Evolutionary conservation across 768 basidiomycete species (phyloP).

Genomic region (Fomitopsis serialis): DNA sequence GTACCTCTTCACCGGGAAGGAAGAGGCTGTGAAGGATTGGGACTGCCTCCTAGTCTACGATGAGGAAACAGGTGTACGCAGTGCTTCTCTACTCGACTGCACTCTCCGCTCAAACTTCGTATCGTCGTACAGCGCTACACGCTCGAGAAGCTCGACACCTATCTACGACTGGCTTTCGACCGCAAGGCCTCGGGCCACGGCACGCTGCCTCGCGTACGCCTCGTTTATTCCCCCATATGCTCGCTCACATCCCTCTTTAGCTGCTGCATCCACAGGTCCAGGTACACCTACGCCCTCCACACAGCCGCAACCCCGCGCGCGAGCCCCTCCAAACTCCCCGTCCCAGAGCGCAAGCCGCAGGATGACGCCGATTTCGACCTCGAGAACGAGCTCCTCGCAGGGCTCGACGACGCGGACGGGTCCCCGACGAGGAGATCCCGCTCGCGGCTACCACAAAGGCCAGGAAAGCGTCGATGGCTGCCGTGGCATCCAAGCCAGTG

Average conservation of each 20-base stretch:
- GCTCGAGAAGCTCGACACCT: constrained; percentile 71
- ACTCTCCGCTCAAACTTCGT: background rate
- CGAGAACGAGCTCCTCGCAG: constrained; percentile 2
- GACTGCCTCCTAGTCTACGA: constrained; percentile 82
- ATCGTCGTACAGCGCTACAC: constrained; percentile 51
- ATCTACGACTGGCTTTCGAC: constrained; percentile 48
- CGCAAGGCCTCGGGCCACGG: constrained; percentile 32
- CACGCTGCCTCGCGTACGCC: constrained; percentile 23
- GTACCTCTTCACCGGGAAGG: constrained; percentile 52
- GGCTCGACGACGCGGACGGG: constrained; percentile 8
- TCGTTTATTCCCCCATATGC: constrained; percentile 14
- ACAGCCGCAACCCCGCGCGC: constrained; percentile 5
- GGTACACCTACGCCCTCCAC: constrained; percentile 13
- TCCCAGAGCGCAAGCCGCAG: constrained; percentile 16
- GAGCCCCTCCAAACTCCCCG: background rate
- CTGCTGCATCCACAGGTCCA: background rate
- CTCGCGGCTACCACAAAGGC: constrained; percentile 26
- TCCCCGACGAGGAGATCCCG: constrained; percentile 39
- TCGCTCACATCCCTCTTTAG: background rate
- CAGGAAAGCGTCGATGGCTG: background rate
- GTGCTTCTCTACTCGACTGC: background rate
- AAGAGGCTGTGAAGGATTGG: constrained; percentile 56
- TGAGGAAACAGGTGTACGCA: constrained; percentile 60
- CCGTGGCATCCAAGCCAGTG: background rate
- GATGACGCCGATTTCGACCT: background rate